phyloP scores from a whole-genome alignment of 2,329 filamentous ascomycete species.

The Sporothrix brasiliensis region DNA sequence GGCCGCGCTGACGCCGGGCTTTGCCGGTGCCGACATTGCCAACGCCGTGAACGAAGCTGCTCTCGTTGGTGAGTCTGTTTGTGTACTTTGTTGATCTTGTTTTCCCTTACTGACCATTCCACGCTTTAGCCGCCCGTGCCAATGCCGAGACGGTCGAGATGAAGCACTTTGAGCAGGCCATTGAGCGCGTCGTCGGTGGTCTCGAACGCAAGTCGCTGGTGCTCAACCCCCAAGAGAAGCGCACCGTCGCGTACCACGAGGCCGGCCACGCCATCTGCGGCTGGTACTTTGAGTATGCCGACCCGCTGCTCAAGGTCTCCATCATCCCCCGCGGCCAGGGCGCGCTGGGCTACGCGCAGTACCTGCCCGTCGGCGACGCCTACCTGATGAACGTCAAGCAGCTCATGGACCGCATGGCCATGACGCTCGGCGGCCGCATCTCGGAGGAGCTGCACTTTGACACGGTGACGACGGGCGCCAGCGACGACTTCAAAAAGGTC shows the following conservation, averaged over 20 bases:
- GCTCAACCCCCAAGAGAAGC: slow-evolving; percentile 87
- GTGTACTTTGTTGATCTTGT: neutral
- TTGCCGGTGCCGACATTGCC: slow-evolving; percentile 96
- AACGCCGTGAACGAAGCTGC: slow-evolving; percentile 99
- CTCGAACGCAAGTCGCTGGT: slow-evolving; percentile 97
- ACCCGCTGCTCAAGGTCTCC: slow-evolving; percentile 95
- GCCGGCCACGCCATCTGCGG: slow-evolving; percentile 97
- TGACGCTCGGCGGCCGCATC: slow-evolving; percentile 94
- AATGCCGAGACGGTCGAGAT: slow-evolving; percentile 81
- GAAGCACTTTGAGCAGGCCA: slow-evolving; percentile 93
- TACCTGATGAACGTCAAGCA: slow-evolving; percentile 96
- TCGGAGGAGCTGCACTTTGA: slow-evolving; percentile 97
- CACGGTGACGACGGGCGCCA: slow-evolving; percentile 91
- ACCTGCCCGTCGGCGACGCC: slow-evolving; percentile 86
- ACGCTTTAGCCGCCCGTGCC: slow-evolving; percentile 70
- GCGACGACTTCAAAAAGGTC: slow-evolving; percentile 98
- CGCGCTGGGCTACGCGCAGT: slow-evolving; percentile 93
- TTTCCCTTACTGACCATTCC: slow-evolving; percentile 2
- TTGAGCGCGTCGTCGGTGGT: slow-evolving; percentile 94
- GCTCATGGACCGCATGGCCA: slow-evolving; percentile 99
- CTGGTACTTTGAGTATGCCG: slow-evolving; percentile 96
- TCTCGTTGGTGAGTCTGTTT: slow-evolving; percentile 73
- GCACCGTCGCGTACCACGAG: slow-evolving; percentile 64
- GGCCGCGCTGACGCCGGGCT: slow-evolving; percentile 89
- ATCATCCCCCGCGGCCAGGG: slow-evolving; percentile 97